Percentiles rank a stretch among this genome's conserved stretches.
Evolutionary conservation across 148 eudicot species (phyloP).

Genomic region (Tetragonia tetragonoides): DNA sequence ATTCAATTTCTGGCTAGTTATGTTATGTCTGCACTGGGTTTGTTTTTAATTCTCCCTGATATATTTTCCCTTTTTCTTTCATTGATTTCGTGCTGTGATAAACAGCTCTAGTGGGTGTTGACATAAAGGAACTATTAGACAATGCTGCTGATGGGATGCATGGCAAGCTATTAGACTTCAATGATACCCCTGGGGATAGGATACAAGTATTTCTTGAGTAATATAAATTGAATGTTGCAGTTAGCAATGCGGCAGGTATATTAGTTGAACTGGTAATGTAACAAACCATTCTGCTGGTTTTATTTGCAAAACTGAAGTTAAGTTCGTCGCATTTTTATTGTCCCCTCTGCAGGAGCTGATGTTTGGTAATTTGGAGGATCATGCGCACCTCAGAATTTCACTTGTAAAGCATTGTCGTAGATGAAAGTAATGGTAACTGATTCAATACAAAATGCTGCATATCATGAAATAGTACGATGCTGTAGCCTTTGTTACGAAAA

Average conservation of each 20-base stretch:
- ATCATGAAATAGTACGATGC: background rate
- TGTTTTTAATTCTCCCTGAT: background rate
- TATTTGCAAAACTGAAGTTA: background rate
- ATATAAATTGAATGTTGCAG: background rate
- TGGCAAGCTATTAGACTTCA: conserved; percentile 79
- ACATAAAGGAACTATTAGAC: conserved; percentile 71
- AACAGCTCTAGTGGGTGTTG: conserved; percentile 79
- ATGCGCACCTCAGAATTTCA: background rate
- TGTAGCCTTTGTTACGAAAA: background rate
- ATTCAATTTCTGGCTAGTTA: background rate
- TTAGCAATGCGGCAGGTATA: background rate
- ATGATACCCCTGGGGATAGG: conserved; percentile 73
- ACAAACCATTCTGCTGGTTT: background rate
- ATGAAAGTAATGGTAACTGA: background rate
- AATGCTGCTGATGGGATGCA: conserved; percentile 63
- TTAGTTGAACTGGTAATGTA: background rate
- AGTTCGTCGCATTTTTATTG: background rate
- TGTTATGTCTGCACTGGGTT: background rate
- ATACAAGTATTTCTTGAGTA: conserved; percentile 87
- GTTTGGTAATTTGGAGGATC: background rate
- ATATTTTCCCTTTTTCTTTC: background rate
- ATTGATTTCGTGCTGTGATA: conserved; percentile 9
- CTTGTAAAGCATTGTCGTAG: background rate
- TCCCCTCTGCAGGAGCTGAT: background rate
- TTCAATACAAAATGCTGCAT: background rate